A percentile compares a stretch with the other conserved stretches of the same genome.
phyloP scores from a whole-genome alignment of 2,329 filamentous ascomycete genomes.

The Neonectria hederae region DNA sequence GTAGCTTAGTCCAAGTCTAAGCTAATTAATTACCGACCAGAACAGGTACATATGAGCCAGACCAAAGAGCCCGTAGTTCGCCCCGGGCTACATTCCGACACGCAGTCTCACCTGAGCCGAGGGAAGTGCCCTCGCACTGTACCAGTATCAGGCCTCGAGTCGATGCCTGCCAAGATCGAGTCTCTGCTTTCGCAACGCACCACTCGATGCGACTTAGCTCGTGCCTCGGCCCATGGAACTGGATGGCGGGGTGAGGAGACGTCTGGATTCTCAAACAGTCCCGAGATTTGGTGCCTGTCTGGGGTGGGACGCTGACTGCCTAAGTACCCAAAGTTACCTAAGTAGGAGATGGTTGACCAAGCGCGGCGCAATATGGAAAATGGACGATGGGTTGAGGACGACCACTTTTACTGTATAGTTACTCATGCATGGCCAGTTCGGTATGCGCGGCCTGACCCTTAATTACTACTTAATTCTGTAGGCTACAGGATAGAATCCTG shows the following conservation, averaged over 20 bases:
- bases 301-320: background rate
- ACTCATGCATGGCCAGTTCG: background rate
- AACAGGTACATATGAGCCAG: background rate
- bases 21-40: background rate
- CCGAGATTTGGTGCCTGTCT: slow-evolving; percentile 10
- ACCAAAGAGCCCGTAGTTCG: background rate
- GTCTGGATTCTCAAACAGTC: slow-evolving; percentile 4
- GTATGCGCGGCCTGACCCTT: background rate
- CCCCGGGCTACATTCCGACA: slow-evolving; percentile 3
- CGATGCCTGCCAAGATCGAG: background rate
- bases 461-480: background rate
- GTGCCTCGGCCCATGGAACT: background rate
- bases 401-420: background rate
- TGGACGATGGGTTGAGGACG: background rate
- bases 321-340: too few species aligned
- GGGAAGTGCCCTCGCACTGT: slow-evolving; percentile 30
- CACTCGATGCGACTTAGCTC: slow-evolving; percentile 16
- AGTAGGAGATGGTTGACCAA: background rate
- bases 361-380: background rate
- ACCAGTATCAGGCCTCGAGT: slow-evolving; percentile 2
- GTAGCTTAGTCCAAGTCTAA: background rate
- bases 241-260: slow-evolving; percentile 1
- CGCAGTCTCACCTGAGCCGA: slow-evolving; percentile 12
- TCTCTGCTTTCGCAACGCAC: slow-evolving; percentile 13
- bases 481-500: background rate